Base-by-base conservation (phyloP, 2,329 filamentous ascomycete species). In the Botryotinia globosa region DNA sequence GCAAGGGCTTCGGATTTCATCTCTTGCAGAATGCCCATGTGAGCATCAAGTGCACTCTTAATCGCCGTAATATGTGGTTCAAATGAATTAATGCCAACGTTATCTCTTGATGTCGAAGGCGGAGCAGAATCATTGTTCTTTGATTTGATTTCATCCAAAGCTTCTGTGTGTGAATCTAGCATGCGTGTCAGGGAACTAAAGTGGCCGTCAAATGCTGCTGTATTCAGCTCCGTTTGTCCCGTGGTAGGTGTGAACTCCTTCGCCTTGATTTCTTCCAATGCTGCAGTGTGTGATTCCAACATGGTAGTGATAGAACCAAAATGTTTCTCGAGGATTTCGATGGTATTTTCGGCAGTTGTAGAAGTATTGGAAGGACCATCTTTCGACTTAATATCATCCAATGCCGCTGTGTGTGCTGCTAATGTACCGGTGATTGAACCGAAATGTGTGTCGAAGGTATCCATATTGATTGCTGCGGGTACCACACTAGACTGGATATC, bases 61-160 rank as follows among this genome's bases (percentile, higher is more conserved):
- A 79, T 76, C 66, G 75, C 70, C 18, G 72, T 66, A n/a, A 78
- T 72, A 62, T 78, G 74, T 8, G 69, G 72, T 71, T 77, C 76
- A 22, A 77, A 63, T 2, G 72, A 71, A 32, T 73, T 39, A 12
- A 76, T 67, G 42, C 51, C 72, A 3, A 32, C 7, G 10, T 18
- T 51, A 32, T 45, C 32, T 56, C 48, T 56, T n/a, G 54, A 20
- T 20, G 2, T 62, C 5, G 29, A 16, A 20, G 29, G 14, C 20
- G 20, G n/a, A n/a, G 56, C 10, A 3, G 34, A 22, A 4, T 67
- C 48, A 20, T 32, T 51, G 25, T 32, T 54, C 16, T 65, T 45
- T 12, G 63, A 68, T 48, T 44, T 72, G 25, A 68, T 25, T 16
- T 68, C 70, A 14, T 74, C 72, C 29, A 76, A 66, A 20, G 62